Conservation (phyloP, 345 rosid genomes). For the Balakata baccata region DNA sequence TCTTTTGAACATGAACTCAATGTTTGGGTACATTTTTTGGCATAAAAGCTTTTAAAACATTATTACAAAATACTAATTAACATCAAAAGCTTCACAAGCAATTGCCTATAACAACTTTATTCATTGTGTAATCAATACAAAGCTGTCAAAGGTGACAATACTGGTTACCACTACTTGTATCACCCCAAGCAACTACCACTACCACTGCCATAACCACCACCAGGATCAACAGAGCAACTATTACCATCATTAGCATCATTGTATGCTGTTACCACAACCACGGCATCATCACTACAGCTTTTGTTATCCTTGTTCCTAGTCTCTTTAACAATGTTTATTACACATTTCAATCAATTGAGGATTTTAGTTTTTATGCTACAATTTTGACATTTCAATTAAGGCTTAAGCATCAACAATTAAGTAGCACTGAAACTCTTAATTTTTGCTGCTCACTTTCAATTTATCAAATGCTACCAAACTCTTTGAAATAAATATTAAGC, state of each 20-base stretch:
- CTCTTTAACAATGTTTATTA: too few relatives aligned
- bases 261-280: not conserved
- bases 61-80: not conserved
- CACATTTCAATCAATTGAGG: too few relatives aligned
- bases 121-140: not conserved
- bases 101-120: not conserved
- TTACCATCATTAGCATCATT: not conserved
- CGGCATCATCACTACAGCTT: too few relatives aligned
- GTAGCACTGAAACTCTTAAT: conserved; percentile 2
- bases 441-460: not conserved
- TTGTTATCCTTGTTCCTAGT: too few relatives aligned
- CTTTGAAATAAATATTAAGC: not conserved
- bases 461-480: not conserved
- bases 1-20: not conserved
- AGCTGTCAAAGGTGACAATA: not conserved
- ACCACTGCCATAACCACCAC: not conserved
- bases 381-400: not conserved
- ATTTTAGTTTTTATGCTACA: not conserved
- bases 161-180: not conserved
- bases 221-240: not conserved
- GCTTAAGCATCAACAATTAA: not conserved
- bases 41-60: not conserved
- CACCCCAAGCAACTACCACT: not conserved
- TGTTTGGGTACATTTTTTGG: not conserved
- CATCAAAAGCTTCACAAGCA: not conserved